Percentiles rank a stretch among this genome's conserved stretches.
Conservation (phyloP, 495 filamentous ascomycete genomes). For the Penicillium odoratum region DNA sequence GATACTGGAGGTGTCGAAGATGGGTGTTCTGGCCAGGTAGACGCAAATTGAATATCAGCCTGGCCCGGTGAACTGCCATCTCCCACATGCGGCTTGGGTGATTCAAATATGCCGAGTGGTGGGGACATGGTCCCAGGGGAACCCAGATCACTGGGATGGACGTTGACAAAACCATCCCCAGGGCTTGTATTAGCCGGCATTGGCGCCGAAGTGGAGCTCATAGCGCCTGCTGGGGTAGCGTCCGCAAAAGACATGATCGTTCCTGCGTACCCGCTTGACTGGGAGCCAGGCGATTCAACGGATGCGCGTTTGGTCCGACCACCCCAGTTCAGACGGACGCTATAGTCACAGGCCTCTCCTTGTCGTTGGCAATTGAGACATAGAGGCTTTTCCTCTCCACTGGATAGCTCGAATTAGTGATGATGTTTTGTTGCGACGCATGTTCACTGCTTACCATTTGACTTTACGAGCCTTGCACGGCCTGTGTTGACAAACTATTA, state of each 20-base stretch:
- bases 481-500: constrained; percentile 40
- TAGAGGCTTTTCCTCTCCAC: constrained; percentile 74
- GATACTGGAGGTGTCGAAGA: constrained; percentile 17
- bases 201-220: constrained; percentile 11
- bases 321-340: constrained; percentile 82
- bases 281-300: constrained; percentile 38
- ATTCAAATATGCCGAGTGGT: constrained; percentile 25
- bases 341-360: constrained; percentile 82
- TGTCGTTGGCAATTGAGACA: constrained; percentile 77
- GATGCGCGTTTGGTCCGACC: constrained; percentile 56
- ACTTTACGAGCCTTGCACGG: constrained; percentile 85
- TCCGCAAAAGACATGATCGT: constrained; percentile 24
- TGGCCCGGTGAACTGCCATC: constrained; percentile 22
- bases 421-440: neutral
- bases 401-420: constrained; percentile 20
- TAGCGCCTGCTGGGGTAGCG: constrained; percentile 10
- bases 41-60: constrained; percentile 16
- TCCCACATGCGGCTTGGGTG: constrained; percentile 26
- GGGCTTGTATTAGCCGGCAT: constrained; percentile 15
- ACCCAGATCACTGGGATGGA: constrained; percentile 12
- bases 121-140: constrained; percentile 19
- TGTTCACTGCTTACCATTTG: constrained; percentile 60
- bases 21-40: constrained; percentile 30
- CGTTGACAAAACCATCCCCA: constrained; percentile 20
- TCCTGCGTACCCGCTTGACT: constrained; percentile 32